Percentiles rank a stretch among this genome's conserved stretches.
Conservation (phyloP, 192 early-diverging fungal genomes). For the Backusella tarrabulga region DNA sequence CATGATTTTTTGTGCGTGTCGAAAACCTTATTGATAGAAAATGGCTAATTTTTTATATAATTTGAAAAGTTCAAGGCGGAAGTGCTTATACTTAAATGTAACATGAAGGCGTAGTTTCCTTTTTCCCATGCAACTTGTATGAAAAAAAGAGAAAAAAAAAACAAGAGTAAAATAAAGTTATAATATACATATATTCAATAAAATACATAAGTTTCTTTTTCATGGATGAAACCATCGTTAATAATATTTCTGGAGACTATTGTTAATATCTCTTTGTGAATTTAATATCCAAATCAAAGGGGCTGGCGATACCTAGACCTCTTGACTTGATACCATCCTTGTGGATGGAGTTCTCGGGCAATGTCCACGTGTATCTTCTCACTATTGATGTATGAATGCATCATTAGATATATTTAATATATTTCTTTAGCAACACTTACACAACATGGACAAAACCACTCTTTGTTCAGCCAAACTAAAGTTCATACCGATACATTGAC, state of each 20-base stretch:
- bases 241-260: not conserved
- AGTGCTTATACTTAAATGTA: not conserved
- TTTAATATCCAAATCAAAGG: not conserved
- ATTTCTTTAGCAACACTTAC: slow-evolving; percentile 9
- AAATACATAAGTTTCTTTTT: too few species aligned
- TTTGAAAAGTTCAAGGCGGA: not conserved
- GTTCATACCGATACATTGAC: slow-evolving; percentile 63
- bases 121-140: too few species aligned
- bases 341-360: slow-evolving; percentile 27
- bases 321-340: not conserved
- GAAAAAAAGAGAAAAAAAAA: not conserved
- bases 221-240: not conserved
- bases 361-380: slow-evolving; percentile 20
- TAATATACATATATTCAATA: too few species aligned
- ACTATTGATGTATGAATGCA: slow-evolving; percentile 1
- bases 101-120: too few species aligned
- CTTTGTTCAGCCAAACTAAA: slow-evolving; percentile 60
- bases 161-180: not conserved
- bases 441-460: slow-evolving; percentile 49
- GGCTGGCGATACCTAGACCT: slow-evolving; percentile 8
- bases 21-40: not conserved
- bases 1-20: not conserved
- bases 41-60: too few species aligned
- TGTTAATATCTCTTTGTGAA: slow-evolving; percentile 20
- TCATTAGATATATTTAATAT: not conserved